phyloP scores from a whole-genome alignment of 768 basidiomycete genomes.

The Pulveroboletus sp. region DNA sequence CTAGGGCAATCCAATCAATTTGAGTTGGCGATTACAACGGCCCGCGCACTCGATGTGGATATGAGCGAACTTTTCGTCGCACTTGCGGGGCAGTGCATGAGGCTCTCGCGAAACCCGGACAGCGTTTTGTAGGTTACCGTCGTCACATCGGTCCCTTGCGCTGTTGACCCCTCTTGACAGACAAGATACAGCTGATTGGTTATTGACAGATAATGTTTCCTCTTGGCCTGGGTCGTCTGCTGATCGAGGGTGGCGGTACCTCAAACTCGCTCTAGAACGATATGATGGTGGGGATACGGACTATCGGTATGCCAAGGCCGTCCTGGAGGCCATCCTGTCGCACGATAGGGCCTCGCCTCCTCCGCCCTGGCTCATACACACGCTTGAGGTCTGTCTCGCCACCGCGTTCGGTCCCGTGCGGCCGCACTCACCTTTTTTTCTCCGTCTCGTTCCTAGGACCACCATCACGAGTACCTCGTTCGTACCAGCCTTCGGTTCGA shows the following conservation, averaged over 20 bases:
- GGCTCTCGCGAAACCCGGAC: constrained; percentile 62
- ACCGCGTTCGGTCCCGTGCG: not conserved
- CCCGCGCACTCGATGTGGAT: constrained; percentile 72
- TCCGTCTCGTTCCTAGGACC: constrained; percentile 35
- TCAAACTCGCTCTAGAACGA: constrained; percentile 73
- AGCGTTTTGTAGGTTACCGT: constrained; percentile 47
- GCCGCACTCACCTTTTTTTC: not conserved
- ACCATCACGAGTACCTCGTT: constrained; percentile 83
- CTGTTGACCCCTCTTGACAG: constrained; percentile 36
- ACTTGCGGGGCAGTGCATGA: constrained; percentile 74
- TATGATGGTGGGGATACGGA: constrained; percentile 72
- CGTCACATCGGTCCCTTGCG: not conserved
- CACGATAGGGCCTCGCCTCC: constrained; percentile 56
- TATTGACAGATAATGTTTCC: constrained; percentile 72
- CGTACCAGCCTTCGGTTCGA: constrained; percentile 76
- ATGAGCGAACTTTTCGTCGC: constrained; percentile 83
- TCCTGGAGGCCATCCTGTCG: constrained; percentile 72
- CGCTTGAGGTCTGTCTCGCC: constrained; percentile 54
- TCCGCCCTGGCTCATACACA: constrained; percentile 81
- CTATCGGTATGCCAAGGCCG: constrained; percentile 70
- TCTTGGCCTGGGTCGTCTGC: constrained; percentile 81
- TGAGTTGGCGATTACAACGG: constrained; percentile 73
- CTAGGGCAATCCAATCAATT: constrained; percentile 77
- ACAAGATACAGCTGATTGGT: constrained; percentile 73
- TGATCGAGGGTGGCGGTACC: constrained; percentile 84